These are phyloP conservation scores for Papiliotrema laurentii DNA, from an alignment of 1,284 basidiomycete species.

Conservation along the genomic window DNA sequence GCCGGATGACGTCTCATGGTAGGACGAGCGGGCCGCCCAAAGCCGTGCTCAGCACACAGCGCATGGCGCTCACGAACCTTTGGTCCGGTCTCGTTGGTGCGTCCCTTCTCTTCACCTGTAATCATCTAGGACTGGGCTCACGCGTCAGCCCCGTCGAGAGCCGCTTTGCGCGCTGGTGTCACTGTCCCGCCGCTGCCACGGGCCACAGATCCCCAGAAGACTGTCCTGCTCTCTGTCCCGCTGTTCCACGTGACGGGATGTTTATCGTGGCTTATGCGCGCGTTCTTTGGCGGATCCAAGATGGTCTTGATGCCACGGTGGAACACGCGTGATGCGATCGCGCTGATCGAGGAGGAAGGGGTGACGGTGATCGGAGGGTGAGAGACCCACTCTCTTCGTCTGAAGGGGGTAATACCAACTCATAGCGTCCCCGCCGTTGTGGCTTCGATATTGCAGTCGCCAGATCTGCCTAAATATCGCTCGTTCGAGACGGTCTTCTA, in stretches of 20 bases:
- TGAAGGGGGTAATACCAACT: neutral
- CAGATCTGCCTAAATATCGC: constrained; percentile 22
- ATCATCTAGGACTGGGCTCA: neutral
- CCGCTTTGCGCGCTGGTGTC: constrained; percentile 30
- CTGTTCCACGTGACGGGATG: constrained; percentile 45
- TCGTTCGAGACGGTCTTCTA: constrained; percentile 36
- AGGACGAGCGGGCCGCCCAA: constrained; percentile 38
- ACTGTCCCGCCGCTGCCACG: constrained; percentile 23
- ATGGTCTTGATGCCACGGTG: constrained; percentile 36
- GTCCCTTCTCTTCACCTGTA: constrained; percentile 4
- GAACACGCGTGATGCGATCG: constrained; percentile 30
- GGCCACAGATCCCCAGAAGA: constrained; percentile 20
- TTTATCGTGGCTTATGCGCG: constrained; percentile 38
- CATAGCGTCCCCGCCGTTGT: constrained; percentile 41
- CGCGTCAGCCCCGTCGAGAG: constrained; percentile 26
- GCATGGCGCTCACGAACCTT: constrained; percentile 34
- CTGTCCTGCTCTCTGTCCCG: constrained; percentile 37
- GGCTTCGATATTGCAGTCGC: constrained; percentile 28
- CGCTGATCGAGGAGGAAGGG: constrained; percentile 26
- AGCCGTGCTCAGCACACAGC: constrained; percentile 40
- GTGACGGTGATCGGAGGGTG: constrained; percentile 40
- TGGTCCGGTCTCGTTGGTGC: constrained; percentile 29
- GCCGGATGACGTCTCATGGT: neutral
- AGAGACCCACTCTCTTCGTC: constrained; percentile 4
- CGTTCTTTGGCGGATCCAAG: constrained; percentile 32